Evolutionary conservation across 2,329 filamentous ascomycete genomes (phyloP), one percentile per base, ranked within the genome.

Genomic region (Cladosporium sp.): DNA sequence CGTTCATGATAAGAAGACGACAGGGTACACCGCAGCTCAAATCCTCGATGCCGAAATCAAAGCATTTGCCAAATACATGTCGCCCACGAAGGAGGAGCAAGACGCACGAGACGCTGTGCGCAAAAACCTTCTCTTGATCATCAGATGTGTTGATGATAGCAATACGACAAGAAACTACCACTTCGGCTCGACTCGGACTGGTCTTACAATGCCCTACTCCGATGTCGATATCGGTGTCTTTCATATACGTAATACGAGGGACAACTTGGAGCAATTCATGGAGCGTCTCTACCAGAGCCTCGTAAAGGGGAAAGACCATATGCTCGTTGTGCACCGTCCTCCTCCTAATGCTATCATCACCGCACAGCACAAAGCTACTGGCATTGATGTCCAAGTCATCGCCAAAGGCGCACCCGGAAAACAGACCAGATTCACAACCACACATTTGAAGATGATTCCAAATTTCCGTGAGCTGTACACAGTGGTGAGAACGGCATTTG

Each of bases 101-200:
- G 35, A 2, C 12, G 62, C 28, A 18, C 62, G 62, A 21, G 14
- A 49, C 8, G 23, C 12, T 16, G 12, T 64, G 14, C 37, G 33
- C 23, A 46, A 8, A 14, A 5, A 44, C 16, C n/a, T 56, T 2
- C n/a, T 12, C 11, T 14, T 6, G 10, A 14, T n/a, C 23, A 29
- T 56, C 14, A 26, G 14, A n/a, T 12, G 18, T 12, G 26, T 44
- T 12, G 16, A 11, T 12, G 33, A 40, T 14, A 21, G 3, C 18
- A n/a, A 18, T 14, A 14, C 23, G 6, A 10, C 14, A 5, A 31
- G 18, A 4, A 23, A 31, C 4, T 44, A 28, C 21, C 14, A 84
- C 2, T 83, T 85, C 66, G 86, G 86, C 21, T 88, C 86, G 10
- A 78, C 83, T 65, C 73, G 75, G 12, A 86, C 82, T 16, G 84